Evolutionary conservation across 305 asterid species (phyloP).

Genomic region (Ilex paraguariensis): DNA sequence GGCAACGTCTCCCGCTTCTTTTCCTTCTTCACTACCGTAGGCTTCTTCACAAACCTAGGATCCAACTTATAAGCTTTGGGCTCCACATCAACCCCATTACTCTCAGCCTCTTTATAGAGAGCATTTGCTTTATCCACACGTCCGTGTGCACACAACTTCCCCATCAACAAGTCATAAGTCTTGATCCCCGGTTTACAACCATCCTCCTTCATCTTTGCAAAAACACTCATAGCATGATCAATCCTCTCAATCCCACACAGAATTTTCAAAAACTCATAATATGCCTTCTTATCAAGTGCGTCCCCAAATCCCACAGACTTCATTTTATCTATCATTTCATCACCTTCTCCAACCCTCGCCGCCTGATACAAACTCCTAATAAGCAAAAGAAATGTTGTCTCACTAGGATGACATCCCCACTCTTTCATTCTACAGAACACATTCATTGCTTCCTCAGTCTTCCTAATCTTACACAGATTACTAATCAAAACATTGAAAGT

Average conservation of each 20-base stretch:
- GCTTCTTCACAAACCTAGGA: conserved; percentile 63
- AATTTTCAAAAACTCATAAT: conserved; percentile 63
- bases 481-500: conserved; percentile 69
- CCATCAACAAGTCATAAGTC: conserved; percentile 70
- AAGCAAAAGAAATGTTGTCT: conserved; percentile 54
- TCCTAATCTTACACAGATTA: conserved; percentile 77
- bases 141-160: conserved; percentile 65
- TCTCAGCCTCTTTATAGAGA: conserved; percentile 79
- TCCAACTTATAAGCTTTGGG: conserved; percentile 65
- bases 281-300: conserved; percentile 60
- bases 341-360: conserved; percentile 83
- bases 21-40: conserved; percentile 62
- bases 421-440: conserved; percentile 55
- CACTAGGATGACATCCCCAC: conserved; percentile 72
- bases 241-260: conserved; percentile 90
- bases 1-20: conserved; percentile 87
- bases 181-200: conserved; percentile 61
- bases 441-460: conserved; percentile 56
- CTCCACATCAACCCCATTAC: conserved; percentile 52
- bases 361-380: conserved; percentile 89
- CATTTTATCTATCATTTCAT: conserved; percentile 95
- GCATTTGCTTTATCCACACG: conserved; percentile 68
- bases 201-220: conserved; percentile 75
- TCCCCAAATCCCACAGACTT: conserved; percentile 76
- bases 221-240: conserved; percentile 78